phyloP scores from a whole-genome alignment of 768 basidiomycete genomes.

The Hortiboletus campestris region DNA sequence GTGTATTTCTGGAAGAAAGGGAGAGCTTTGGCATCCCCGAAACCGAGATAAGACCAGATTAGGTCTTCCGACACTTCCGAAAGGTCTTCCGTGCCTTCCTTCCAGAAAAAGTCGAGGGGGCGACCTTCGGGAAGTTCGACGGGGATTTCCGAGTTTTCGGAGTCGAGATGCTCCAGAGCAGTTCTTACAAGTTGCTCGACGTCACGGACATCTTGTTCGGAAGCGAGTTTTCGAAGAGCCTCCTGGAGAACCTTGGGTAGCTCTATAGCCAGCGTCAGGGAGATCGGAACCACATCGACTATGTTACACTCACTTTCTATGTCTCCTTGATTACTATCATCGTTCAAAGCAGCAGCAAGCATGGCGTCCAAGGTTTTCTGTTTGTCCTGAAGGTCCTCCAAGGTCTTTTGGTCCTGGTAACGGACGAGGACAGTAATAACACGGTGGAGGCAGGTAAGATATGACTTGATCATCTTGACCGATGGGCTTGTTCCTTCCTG shows the following conservation, averaged over 20 bases:
- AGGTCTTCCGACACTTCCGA: background rate
- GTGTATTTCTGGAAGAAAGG: constrained; percentile 5
- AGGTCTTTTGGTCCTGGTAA: background rate
- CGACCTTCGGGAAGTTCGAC: background rate
- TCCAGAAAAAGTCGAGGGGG: background rate
- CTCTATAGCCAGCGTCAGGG: background rate
- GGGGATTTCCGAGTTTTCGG: rapidly evolving
- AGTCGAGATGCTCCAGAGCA: background rate
- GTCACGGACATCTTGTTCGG: background rate
- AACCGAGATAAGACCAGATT: background rate
- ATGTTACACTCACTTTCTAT: background rate
- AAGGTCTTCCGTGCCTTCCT: constrained; percentile 2
- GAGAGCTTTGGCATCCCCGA: background rate
- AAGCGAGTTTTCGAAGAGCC: background rate
- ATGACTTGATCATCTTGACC: background rate
- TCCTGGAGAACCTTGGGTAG: background rate
- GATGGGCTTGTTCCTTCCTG: background rate
- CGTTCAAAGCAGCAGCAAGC: background rate
- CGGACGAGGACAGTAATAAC: background rate
- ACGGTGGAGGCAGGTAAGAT: background rate
- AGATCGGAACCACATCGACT: too few relatives aligned
- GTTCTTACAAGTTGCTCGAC: background rate
- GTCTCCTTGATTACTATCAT: background rate
- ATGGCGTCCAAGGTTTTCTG: background rate
- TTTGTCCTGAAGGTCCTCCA: background rate